Evolutionary conservation across 805 yeast species (phyloP).

Genomic region (Monosporozyma aerobia): DNA sequence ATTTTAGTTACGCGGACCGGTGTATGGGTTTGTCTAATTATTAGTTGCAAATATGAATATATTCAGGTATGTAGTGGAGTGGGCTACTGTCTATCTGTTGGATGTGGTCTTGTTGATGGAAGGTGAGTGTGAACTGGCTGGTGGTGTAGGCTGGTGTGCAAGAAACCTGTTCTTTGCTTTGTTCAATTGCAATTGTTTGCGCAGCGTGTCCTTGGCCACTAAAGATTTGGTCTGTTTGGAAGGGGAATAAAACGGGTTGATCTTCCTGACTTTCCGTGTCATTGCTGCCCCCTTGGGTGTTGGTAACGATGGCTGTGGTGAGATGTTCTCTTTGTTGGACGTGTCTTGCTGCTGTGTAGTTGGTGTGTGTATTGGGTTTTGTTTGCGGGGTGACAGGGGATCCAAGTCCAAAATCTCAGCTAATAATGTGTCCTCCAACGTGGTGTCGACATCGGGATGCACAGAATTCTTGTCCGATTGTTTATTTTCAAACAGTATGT

Average conservation of each 20-base stretch:
- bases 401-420: background rate
- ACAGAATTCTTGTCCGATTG: background rate
- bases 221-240: conserved; percentile 3
- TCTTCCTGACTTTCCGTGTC: background rate
- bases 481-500: background rate
- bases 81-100: background rate
- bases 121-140: background rate
- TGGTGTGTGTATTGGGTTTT: background rate
- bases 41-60: background rate
- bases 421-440: background rate
- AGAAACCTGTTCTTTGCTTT: background rate
- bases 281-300: background rate
- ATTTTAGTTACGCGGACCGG: background rate
- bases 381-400: background rate
- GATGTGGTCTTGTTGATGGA: background rate
- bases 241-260: conserved; percentile 8
- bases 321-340: background rate
- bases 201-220: background rate
- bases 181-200: background rate
- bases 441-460: background rate
- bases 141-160: background rate
- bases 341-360: background rate
- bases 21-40: background rate
- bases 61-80: background rate
- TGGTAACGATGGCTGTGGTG: background rate